Percentiles rank a stretch among this genome's conserved stretches.
phyloP scores from a whole-genome alignment of 129 eudicot species.

The Centaurea solstitialis region DNA sequence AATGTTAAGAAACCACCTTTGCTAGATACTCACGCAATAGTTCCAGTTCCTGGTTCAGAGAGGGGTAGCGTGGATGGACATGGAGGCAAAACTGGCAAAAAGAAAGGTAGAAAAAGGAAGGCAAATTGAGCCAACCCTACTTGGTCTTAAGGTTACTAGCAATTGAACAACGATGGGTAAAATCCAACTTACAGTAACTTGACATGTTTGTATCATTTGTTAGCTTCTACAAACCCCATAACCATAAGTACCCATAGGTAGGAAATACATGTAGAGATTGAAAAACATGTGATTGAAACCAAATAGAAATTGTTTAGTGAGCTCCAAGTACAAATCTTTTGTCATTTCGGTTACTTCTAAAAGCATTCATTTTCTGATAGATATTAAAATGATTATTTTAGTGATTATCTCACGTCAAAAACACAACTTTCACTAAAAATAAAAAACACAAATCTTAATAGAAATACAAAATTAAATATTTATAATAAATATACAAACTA shows the following conservation, averaged over 20 bases:
- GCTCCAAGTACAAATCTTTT: too few relatives aligned
- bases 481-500: too few relatives aligned
- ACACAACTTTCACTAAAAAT: too few relatives aligned
- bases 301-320: too few relatives aligned
- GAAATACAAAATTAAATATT: too few relatives aligned
- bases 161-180: constrained; percentile 37
- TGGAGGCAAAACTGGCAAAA: neutral
- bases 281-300: too few relatives aligned
- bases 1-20: constrained; percentile 37
- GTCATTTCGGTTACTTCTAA: too few relatives aligned
- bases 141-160: constrained; percentile 33
- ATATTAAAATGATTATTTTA: too few relatives aligned
- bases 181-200: constrained; percentile 25
- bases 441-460: too few relatives aligned
- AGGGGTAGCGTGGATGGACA: constrained; percentile 29
- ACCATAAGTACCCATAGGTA: neutral
- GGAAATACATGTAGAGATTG: too few relatives aligned
- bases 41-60: constrained; percentile 10
- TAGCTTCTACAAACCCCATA: constrained; percentile 15
- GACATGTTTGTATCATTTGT: constrained; percentile 2
- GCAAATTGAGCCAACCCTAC: constrained; percentile 34
- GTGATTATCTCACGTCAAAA: too few relatives aligned
- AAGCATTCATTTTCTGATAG: too few relatives aligned
- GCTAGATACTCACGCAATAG: constrained; percentile 10
- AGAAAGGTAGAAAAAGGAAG: constrained; percentile 14